Evolutionary conservation across 2,329 filamentous ascomycete species (phyloP).

Genomic region (Fusarium sp.): DNA sequence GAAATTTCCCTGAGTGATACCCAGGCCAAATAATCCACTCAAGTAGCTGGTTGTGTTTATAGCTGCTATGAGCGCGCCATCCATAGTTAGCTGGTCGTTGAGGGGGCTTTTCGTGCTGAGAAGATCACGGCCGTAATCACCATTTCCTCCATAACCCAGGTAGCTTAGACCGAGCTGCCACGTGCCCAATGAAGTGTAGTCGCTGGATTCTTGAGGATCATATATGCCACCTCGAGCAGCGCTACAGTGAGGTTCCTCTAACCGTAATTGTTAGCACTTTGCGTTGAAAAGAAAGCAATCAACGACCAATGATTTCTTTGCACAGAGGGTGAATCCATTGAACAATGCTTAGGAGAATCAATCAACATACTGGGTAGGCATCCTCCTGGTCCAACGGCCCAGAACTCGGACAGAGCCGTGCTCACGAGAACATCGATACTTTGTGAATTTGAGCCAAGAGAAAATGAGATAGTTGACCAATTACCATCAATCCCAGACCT

Average conservation of each 20-base stretch:
- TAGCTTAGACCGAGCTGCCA: constrained; percentile 74
- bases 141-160: constrained; percentile 72
- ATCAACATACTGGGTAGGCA: constrained; percentile 64
- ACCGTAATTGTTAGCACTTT: constrained; percentile 39
- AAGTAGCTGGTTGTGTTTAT: constrained; percentile 71
- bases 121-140: constrained; percentile 73
- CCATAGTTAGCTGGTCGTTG: constrained; percentile 58
- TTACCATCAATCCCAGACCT: constrained; percentile 77
- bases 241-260: constrained; percentile 67
- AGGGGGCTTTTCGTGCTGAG: constrained; percentile 60
- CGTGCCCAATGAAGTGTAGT: constrained; percentile 72
- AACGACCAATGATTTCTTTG: background rate
- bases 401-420: constrained; percentile 79
- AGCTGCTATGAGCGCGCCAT: constrained; percentile 64
- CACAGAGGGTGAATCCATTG: background rate
- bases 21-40: constrained; percentile 70
- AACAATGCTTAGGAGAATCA: background rate
- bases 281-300: background rate
- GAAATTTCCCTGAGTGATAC: constrained; percentile 69
- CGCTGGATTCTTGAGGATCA: constrained; percentile 66
- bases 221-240: constrained; percentile 73
- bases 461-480: constrained; percentile 79
- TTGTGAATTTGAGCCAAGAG: constrained; percentile 59
- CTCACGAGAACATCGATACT: constrained; percentile 66
- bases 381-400: constrained; percentile 74